These are phyloP conservation scores for Tarenaya hassleriana DNA, from an alignment of 345 rosid genomes.

Conservation along the genomic window DNA sequence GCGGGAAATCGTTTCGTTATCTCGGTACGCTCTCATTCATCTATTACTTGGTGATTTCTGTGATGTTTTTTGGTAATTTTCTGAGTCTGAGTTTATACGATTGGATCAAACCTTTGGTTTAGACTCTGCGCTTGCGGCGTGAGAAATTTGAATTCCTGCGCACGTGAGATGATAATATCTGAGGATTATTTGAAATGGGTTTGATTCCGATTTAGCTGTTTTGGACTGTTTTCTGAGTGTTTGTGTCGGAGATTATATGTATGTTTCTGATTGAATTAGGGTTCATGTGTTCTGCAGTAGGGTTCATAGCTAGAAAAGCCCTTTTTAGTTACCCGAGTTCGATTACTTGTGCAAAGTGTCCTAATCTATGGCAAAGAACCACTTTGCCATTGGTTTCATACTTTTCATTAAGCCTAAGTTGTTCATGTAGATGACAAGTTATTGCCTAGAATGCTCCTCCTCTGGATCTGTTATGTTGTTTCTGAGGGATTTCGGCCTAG, in stretches of 20 bases:
- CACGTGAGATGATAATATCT: not conserved
- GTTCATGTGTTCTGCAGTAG: constrained; percentile 5
- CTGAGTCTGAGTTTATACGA: constrained; percentile 2
- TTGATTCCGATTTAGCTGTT: not conserved
- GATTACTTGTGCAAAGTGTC: no score
- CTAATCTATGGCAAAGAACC: no score
- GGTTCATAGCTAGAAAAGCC: not conserved
- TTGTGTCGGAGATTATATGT: no score
- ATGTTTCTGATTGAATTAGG: not conserved
- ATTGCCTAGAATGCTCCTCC: not conserved
- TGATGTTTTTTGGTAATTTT: not conserved
- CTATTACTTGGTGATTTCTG: not conserved
- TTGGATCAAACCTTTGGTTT: not conserved
- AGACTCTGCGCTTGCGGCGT: not conserved
- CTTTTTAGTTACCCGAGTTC: no score
- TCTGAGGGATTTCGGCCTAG: not conserved
- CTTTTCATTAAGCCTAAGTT: not conserved
- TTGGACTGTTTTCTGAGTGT: not conserved
- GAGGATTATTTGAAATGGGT: constrained; percentile 6
- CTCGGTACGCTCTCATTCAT: not conserved
- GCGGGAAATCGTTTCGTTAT: not conserved
- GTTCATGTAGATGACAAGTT: not conserved
- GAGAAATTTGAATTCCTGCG: no score
- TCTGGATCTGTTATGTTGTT: not conserved
- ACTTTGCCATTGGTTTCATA: no score